phyloP scores from a whole-genome alignment of 139 green algal species.

The Chlorella vulgaris region DNA sequence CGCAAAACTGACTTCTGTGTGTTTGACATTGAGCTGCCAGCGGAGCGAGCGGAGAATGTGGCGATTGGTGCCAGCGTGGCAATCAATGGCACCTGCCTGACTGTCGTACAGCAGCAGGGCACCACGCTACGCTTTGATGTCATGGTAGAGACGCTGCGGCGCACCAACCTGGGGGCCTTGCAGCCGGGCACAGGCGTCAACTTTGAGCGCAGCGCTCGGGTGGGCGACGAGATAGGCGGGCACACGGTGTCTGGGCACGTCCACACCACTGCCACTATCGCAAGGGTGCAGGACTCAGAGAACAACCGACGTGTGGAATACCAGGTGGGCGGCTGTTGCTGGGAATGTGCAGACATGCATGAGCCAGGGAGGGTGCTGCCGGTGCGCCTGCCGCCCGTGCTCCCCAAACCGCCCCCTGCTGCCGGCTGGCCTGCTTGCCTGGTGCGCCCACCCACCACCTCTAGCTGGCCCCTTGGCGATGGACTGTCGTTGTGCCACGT shows the following conservation, averaged over 20 bases:
- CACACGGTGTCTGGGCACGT: slow-evolving; percentile 94
- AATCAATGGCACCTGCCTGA: slow-evolving; percentile 96
- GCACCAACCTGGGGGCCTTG: slow-evolving; percentile 88
- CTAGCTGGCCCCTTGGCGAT: not conserved
- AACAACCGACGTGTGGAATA: slow-evolving; percentile 85
- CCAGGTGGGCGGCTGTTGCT: slow-evolving; percentile 42
- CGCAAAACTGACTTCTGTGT: slow-evolving; percentile 60
- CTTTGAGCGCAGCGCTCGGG: slow-evolving; percentile 70
- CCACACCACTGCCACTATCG: slow-evolving; percentile 71
- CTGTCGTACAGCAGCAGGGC: slow-evolving; percentile 52
- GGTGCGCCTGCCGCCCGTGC: not conserved
- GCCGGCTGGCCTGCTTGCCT: not conserved
- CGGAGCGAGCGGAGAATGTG: slow-evolving; percentile 51
- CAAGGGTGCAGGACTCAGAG: slow-evolving; percentile 57
- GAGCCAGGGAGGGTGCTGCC: not conserved
- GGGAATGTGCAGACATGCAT: not conserved
- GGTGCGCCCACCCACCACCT: not conserved
- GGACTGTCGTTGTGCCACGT: not conserved
- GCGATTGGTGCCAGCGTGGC: slow-evolving; percentile 86
- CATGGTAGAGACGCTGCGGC: slow-evolving; percentile 90
- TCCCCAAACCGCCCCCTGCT: no score
- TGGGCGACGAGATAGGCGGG: slow-evolving; percentile 95
- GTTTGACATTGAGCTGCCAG: slow-evolving; percentile 79
- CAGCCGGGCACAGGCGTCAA: slow-evolving; percentile 70
- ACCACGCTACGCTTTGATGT: slow-evolving; percentile 83